These are phyloP conservation scores for Ophiocordyceps polyrhachis-furcata DNA, from an alignment of 2,329 filamentous ascomycete species.

Conservation along the genomic window DNA sequence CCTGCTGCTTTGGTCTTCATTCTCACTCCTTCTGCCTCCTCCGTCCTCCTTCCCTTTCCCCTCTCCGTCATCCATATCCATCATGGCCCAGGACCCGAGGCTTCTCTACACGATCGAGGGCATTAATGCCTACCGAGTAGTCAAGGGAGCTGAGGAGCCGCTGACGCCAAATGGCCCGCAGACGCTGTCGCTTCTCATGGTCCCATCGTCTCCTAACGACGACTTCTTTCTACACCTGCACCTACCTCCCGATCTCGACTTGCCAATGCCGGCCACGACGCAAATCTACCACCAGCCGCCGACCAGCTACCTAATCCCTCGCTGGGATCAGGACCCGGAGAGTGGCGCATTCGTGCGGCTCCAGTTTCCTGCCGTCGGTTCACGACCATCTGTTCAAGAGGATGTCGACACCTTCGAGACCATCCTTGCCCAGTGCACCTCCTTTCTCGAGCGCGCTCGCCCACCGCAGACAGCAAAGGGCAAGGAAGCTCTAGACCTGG, in stretches of 20 bases:
- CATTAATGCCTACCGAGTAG: conserved; percentile 80
- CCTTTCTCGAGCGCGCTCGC: conserved; percentile 72
- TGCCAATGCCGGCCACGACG: conserved; percentile 83
- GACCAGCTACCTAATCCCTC: conserved; percentile 79
- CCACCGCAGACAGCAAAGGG: conserved; percentile 29
- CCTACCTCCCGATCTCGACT: conserved; percentile 81
- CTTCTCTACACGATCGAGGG: conserved; percentile 57
- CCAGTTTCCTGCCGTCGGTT: conserved; percentile 64
- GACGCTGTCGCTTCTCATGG: conserved; percentile 87
- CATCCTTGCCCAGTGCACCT: conserved; percentile 92
- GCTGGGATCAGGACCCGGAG: conserved; percentile 82
- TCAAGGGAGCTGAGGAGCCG: conserved; percentile 66
- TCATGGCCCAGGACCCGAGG: conserved; percentile 32
- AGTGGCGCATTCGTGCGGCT: conserved; percentile 84
- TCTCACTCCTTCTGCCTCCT: neutral
- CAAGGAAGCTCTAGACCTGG: conserved; percentile 20
- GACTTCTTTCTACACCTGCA: conserved; percentile 97
- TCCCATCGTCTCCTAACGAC: conserved; percentile 76
- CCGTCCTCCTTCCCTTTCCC: neutral
- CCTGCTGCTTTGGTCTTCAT: neutral
- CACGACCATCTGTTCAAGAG: conserved; percentile 60
- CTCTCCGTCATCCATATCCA: neutral
- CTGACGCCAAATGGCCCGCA: conserved; percentile 77
- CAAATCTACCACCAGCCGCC: conserved; percentile 96
- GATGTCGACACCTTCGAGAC: conserved; percentile 95